Base-by-base conservation (phyloP, 306 rosid species). In the Begonia peltatifolia region DNA sequence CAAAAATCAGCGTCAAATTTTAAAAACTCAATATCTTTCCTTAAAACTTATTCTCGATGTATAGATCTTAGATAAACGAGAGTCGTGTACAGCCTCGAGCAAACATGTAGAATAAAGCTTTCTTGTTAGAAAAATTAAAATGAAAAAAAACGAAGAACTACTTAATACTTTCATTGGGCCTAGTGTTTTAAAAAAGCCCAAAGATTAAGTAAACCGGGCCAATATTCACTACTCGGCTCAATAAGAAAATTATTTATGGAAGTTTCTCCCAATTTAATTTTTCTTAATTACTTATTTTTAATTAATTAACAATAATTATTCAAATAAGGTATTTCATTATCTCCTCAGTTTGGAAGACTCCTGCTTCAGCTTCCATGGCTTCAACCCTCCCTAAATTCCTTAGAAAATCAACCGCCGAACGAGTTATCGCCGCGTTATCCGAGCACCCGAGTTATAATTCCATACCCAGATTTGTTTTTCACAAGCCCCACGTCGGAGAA, bases 331-430 rank as follows among this genome's bases (percentile, higher is more conserved):
- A 17, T 1, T 17, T 17, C 18, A 17, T 17, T 17, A 1, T 17
- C 23, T 20, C 23, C 23, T 20, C 23, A 2, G 3, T 20, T 20
- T 20, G 1, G 23, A 20, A n/a, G n/a, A n/a, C n/a, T n/a, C n/a
- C n/a, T n/a, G n/a, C n/a, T n/a, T n/a, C n/a, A n/a, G 17, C 42
- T 46, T 47, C 70, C 65, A 84, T 79, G 87, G 89, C 87, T 66
- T 76, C 87, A 42, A 55, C 74, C 54, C 65, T 84, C 67, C 90
- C 66, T 20, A 84, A 61, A 50, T 68, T 84, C n/a, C 57, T 79
- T 11, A 60, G 71, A 54, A 85, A 64, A 62, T 55, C 74, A 35
- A 63, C 52, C 6, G 38, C 76, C 17, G 30, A 76, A 2, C 65
- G 66, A 70, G 10, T 72, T 36, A 20, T 76, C 50, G 49, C 74